Conservation (phyloP, 2,329 filamentous ascomycete genomes). For the Rhynchosporium agropyri region DNA sequence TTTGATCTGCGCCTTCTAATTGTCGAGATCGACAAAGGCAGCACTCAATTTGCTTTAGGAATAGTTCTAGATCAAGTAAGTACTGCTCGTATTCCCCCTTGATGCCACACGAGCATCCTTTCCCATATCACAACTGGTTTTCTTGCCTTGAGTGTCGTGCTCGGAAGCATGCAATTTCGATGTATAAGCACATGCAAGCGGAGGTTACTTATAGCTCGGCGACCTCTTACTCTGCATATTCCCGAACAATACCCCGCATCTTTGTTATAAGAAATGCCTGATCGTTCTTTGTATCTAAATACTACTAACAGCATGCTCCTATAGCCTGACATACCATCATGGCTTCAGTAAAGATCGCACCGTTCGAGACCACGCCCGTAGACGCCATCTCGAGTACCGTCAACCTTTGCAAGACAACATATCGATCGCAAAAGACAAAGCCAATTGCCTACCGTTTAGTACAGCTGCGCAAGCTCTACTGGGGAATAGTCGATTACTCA, state of each 20-base stretch:
- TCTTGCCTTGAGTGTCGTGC: neutral
- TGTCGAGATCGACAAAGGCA: neutral
- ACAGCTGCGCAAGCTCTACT: conserved; percentile 94
- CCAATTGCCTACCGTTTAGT: conserved; percentile 77
- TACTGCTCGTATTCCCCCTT: too few relatives aligned
- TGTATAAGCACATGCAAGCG: conserved; percentile 4
- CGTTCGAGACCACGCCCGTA: conserved; percentile 64
- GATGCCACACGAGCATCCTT: neutral
- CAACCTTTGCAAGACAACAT: conserved; percentile 66
- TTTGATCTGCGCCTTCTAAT: neutral
- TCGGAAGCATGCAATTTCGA: neutral
- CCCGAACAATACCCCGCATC: conserved; percentile 2
- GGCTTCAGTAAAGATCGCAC: conserved; percentile 31
- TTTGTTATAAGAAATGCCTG: too few relatives aligned
- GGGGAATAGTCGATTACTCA: conserved; percentile 81
- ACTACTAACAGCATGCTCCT: neutral
- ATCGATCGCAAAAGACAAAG: conserved; percentile 78
- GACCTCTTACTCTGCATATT: neutral
- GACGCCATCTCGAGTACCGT: conserved; percentile 66
- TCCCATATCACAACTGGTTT: too few relatives aligned
- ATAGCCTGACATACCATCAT: conserved; percentile 23
- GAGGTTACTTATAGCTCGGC: neutral
- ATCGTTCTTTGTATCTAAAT: too few relatives aligned
- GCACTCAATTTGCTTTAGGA: neutral
- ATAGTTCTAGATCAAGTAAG: too few relatives aligned